A percentile compares a stretch with the other conserved stretches of the same genome.
Conservation (phyloP, 164 flowering plant species). For the Chloranthus sessilifolius region DNA sequence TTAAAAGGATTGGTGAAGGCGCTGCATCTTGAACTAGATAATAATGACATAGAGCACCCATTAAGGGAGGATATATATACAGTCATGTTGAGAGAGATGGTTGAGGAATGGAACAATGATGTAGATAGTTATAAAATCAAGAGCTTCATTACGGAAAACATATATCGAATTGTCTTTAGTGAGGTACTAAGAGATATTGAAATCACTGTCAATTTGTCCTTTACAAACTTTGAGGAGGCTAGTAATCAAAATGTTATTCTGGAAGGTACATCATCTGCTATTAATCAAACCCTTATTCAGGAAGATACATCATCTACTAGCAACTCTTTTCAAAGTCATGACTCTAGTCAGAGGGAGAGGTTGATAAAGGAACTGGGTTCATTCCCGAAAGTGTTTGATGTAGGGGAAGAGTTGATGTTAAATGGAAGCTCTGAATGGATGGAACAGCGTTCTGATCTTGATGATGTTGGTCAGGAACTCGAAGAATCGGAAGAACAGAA, state of each 20-base stretch:
- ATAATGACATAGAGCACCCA: slow-evolving; percentile 12
- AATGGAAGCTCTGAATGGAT: slow-evolving; percentile 19
- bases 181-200: slow-evolving; percentile 17
- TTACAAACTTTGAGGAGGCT: slow-evolving; percentile 5
- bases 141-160: slow-evolving; percentile 23
- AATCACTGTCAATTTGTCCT: background rate
- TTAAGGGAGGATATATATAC: slow-evolving; percentile 25
- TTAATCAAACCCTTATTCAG: background rate
- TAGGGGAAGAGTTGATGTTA: slow-evolving; percentile 20
- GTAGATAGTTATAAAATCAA: slow-evolving; percentile 17
- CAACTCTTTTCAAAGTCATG: background rate
- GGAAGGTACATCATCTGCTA: background rate
- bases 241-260: background rate
- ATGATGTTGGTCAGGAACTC: slow-evolving; percentile 10
- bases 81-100: slow-evolving; percentile 18
- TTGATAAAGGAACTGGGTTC: slow-evolving; percentile 24
- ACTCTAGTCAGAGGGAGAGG: slow-evolving; percentile 16
- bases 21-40: slow-evolving; percentile 10
- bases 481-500: slow-evolving; percentile 14
- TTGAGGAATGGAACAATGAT: slow-evolving; percentile 20
- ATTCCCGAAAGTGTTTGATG: slow-evolving; percentile 15
- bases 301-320: slow-evolving; percentile 2
- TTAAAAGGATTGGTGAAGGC: slow-evolving; percentile 23
- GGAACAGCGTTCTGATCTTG: slow-evolving; percentile 15
- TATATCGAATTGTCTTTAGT: slow-evolving; percentile 11